phyloP scores from a whole-genome alignment of 192 early-diverging fungal species.

The Haplosporangium gracile region DNA sequence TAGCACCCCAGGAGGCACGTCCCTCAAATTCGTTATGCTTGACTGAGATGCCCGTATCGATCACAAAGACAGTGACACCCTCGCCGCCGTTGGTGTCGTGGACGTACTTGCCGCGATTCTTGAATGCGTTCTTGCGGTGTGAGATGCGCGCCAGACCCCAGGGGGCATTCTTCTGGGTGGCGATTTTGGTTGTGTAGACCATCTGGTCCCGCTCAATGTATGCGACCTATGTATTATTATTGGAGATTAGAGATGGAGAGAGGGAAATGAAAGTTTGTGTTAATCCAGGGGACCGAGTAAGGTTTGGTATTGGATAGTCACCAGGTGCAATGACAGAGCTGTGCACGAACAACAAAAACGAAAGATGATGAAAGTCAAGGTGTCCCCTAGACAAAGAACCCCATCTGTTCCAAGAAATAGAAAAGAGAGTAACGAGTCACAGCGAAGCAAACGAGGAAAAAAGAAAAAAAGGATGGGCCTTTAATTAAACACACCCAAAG shows the following conservation, averaged over 20 bases:
- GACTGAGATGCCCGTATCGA: conserved; percentile 93
- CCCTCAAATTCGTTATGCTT: conserved; percentile 92
- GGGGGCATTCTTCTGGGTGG: conserved; percentile 78
- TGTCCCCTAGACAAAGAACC: neutral
- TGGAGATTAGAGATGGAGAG: conserved; percentile 7
- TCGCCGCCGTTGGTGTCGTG: conserved; percentile 81
- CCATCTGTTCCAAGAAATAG: neutral
- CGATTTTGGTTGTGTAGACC: conserved; percentile 70
- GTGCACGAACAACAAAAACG: neutral
- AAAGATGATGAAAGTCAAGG: neutral
- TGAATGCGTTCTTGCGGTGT: conserved; percentile 72
- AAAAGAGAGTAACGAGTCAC: conserved; percentile 9
- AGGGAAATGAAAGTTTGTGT: conserved; percentile 8
- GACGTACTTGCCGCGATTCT: conserved; percentile 76
- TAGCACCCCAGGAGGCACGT: conserved; percentile 87
- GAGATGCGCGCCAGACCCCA: conserved; percentile 92
- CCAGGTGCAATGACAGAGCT: neutral
- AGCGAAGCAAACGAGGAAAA: neutral
- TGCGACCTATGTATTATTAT: conserved; percentile 64
- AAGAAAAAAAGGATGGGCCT: neutral
- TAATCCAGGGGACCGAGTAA: neutral
- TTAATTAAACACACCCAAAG: neutral
- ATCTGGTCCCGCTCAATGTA: conserved; percentile 88
- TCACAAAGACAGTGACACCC: conserved; percentile 93
- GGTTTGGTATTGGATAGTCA: neutral